phyloP scores from a whole-genome alignment of 768 basidiomycete species.

The Hygrophorus russula region DNA sequence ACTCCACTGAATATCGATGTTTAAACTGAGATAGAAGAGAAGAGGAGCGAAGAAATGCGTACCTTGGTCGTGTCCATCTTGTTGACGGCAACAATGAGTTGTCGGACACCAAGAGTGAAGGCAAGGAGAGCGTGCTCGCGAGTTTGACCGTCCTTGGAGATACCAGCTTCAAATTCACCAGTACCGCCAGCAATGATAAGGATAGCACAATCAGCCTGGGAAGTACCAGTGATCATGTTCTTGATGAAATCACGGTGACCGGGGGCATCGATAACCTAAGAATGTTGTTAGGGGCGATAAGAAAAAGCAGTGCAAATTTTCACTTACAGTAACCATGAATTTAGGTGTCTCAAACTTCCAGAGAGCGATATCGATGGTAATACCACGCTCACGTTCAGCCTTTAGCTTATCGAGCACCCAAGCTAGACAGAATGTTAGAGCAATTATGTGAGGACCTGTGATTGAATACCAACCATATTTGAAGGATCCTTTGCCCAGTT shows the following conservation, averaged over 20 bases:
- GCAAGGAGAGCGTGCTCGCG: constrained; percentile 99
- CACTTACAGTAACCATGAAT: constrained; percentile 80
- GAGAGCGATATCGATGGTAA: constrained; percentile 99
- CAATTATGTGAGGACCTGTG: constrained; percentile 11
- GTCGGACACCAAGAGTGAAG: constrained; percentile 99
- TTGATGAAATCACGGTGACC: constrained; percentile 99
- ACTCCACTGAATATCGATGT: constrained; percentile 62
- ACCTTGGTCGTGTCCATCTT: constrained; percentile 99
- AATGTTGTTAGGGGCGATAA: constrained; percentile 9
- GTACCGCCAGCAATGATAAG: constrained; percentile 99
- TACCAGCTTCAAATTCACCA: constrained; percentile 99
- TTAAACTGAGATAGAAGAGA: neutral
- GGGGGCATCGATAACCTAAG: constrained; percentile 95
- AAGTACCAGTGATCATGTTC: constrained; percentile 99
- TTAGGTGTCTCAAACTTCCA: constrained; percentile 99
- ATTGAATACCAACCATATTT: constrained; percentile 69
- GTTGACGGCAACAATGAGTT: constrained; percentile 99
- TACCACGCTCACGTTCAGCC: constrained; percentile 99
- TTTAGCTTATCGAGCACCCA: constrained; percentile 99
- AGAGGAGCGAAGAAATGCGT: constrained; percentile 8
- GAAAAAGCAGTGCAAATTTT: neutral
- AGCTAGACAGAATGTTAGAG: constrained; percentile 37
- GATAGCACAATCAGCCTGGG: constrained; percentile 99
- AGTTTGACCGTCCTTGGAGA: constrained; percentile 99
- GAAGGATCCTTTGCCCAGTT: constrained; percentile 99